Percentiles rank a stretch among this genome's conserved stretches.
These are phyloP conservation scores for Picochlorum sp. DNA, from an alignment of 139 green algal genomes.

Conservation along the genomic window DNA sequence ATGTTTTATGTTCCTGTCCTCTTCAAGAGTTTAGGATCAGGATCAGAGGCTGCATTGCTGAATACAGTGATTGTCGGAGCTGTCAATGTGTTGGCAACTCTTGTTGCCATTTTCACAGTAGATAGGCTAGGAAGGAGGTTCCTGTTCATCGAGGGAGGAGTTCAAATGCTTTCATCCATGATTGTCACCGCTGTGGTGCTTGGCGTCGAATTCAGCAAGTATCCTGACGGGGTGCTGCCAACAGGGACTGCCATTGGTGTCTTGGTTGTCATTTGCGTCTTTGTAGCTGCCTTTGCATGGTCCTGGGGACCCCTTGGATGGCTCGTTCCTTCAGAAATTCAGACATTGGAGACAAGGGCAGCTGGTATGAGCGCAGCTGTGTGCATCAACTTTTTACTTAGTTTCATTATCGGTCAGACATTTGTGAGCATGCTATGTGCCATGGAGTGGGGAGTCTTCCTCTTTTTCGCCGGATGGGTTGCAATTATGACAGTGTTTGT, in stretches of 20 bases:
- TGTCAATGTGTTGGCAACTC: constrained; percentile 44
- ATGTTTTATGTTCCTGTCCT: constrained; percentile 49
- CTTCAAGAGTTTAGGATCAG: constrained; percentile 39
- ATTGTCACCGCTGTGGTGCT: constrained; percentile 34
- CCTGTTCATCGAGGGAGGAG: constrained; percentile 52
- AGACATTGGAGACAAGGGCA: constrained; percentile 43
- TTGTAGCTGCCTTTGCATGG: constrained; percentile 65
- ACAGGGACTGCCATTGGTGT: constrained; percentile 22
- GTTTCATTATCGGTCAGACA: constrained; percentile 62
- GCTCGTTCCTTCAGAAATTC: constrained; percentile 55
- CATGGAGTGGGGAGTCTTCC: constrained; percentile 53
- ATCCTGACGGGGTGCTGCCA: constrained; percentile 15
- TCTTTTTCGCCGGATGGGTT: constrained; percentile 59
- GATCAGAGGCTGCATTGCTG: constrained; percentile 29
- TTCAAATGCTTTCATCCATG: constrained; percentile 35
- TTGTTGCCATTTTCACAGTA: constrained; percentile 47
- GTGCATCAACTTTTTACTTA: constrained; percentile 51
- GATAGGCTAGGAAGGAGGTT: constrained; percentile 36
- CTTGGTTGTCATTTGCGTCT: constrained; percentile 64
- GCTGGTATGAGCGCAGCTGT: constrained; percentile 34
- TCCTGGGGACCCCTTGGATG: constrained; percentile 65
- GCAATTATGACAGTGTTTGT: constrained; percentile 55
- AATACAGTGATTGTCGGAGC: constrained; percentile 47
- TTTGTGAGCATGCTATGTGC: constrained; percentile 61
- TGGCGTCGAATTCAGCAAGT: constrained; percentile 27